Conservation (phyloP, 2,329 filamentous ascomycete genomes). For the Ilyonectria mors-panacis region DNA sequence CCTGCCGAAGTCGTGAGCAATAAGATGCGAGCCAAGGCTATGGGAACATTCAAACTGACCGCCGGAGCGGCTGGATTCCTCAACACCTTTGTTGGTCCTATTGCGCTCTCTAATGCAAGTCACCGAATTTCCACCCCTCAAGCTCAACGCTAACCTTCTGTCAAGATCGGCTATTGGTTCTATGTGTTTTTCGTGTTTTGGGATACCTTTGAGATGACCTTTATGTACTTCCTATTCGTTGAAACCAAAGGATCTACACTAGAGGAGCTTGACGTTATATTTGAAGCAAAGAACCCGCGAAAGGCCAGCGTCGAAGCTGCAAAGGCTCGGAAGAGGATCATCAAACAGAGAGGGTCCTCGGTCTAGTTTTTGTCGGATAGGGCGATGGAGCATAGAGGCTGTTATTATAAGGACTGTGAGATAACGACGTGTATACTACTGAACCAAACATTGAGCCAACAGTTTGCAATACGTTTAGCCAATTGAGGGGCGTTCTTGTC, state of each 20-base stretch:
- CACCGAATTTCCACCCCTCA: not conserved
- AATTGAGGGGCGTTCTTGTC: not conserved
- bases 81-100: slow-evolving; percentile 37
- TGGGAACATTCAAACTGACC: slow-evolving; percentile 32
- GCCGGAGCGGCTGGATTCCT: slow-evolving; percentile 33
- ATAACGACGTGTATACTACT: not conserved
- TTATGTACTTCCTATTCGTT: slow-evolving; percentile 30
- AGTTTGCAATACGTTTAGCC: not conserved
- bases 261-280: slow-evolving; percentile 27
- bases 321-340: slow-evolving; percentile 22
- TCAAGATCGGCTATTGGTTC: slow-evolving; percentile 32
- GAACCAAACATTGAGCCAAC: not conserved
- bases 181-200: slow-evolving; percentile 31
- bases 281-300: slow-evolving; percentile 28
- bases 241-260: slow-evolving; percentile 29
- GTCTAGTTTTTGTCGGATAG: not conserved
- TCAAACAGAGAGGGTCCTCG: not conserved
- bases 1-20: slow-evolving; percentile 46
- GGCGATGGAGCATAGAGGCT: not conserved
- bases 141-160: not conserved
- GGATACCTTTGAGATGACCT: slow-evolving; percentile 28
- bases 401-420: not conserved
- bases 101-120: slow-evolving; percentile 34
- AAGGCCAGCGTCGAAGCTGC: slow-evolving; percentile 29
- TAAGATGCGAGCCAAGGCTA: slow-evolving; percentile 37